Evolutionary conservation across 2,329 filamentous ascomycete species (phyloP), one percentile per base, ranked within the genome.

Genomic region (Pseudonectria foliicola): DNA sequence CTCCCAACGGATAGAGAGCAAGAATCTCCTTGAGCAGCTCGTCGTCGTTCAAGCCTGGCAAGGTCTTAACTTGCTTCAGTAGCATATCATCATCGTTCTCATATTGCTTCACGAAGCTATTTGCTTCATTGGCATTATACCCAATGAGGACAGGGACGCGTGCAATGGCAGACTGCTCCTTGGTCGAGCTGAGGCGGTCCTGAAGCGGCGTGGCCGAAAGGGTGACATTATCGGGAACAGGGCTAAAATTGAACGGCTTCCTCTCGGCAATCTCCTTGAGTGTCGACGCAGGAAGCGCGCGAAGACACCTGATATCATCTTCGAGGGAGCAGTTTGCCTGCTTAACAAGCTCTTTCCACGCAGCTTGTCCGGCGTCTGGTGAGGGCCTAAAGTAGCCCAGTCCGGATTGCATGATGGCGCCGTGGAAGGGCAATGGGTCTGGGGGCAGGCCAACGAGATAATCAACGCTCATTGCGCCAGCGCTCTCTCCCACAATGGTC

Each of bases 381-480:
- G 29, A 14, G 2, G 41, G 31, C 7, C 39, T 35, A 4, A 38
- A 35, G 3, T 39, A 35, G 10, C 29, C 40, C 8, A 45, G 44
- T 1, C 48, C 43, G 0, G 55, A 57, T 13, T 55, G 38, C 12
- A 57, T 29, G 18, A 53, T 56, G n/a, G 53, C 51, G 1, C 40
- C 53, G 2, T 42, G 40, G 21, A 57, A 57, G 6, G 55, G 55
- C 2, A 55, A 23, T 3, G 54, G 54, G 0, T 45, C 27, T 0
- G 54, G 53, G 0, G 56, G 56, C 25, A 44, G 35, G 0, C 47
- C 48, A 8, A 56, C 21, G 1, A 57, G 49, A 4, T 34, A 34
- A n/a, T 54, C 49, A 0, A 77, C 73, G 0, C 75, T 78, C 25
- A 77, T 80, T 66, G 4, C 68, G 3, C 73, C 72, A 0, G 72